These are phyloP conservation scores for Podila horticola DNA, from an alignment of 192 early-diverging fungal genomes.

Conservation along the genomic window DNA sequence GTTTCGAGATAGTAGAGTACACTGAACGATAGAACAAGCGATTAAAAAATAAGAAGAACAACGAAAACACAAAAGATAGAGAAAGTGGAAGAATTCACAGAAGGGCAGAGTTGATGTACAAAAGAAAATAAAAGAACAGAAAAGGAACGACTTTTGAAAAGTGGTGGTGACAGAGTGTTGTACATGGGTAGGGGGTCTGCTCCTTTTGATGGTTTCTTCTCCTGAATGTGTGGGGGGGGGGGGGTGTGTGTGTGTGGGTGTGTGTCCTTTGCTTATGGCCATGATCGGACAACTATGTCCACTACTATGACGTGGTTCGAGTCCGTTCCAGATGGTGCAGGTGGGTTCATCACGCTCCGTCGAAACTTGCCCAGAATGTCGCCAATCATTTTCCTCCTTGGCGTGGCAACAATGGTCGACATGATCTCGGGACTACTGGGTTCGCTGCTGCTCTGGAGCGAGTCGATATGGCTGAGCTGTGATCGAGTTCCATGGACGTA, in stretches of 20 bases:
- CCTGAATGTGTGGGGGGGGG: neutral
- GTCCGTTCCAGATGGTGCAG: neutral
- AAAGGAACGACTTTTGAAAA: no score
- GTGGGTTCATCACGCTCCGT: slow-evolving; percentile 7
- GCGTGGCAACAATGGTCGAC: neutral
- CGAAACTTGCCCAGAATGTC: slow-evolving; percentile 32
- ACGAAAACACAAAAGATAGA: neutral
- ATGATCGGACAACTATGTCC: neutral
- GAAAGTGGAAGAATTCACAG: no score
- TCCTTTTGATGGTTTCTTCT: neutral
- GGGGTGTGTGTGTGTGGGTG: neutral
- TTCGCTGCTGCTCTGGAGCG: slow-evolving; percentile 13
- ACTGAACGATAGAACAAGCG: neutral
- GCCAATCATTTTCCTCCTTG: slow-evolving; percentile 15
- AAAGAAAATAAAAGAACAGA: no score
- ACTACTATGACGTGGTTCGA: slow-evolving; percentile 1
- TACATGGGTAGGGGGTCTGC: neutral
- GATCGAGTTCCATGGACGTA: neutral
- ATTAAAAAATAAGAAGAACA: neutral
- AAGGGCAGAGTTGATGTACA: no score
- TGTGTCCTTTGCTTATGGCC: neutral
- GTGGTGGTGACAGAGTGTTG: neutral
- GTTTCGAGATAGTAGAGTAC: neutral
- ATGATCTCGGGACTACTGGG: slow-evolving; percentile 26
- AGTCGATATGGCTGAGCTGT: slow-evolving; percentile 11